Conservation (phyloP, 169 alveolate genomes). For the Haemoproteus tartakovskyi region DNA sequence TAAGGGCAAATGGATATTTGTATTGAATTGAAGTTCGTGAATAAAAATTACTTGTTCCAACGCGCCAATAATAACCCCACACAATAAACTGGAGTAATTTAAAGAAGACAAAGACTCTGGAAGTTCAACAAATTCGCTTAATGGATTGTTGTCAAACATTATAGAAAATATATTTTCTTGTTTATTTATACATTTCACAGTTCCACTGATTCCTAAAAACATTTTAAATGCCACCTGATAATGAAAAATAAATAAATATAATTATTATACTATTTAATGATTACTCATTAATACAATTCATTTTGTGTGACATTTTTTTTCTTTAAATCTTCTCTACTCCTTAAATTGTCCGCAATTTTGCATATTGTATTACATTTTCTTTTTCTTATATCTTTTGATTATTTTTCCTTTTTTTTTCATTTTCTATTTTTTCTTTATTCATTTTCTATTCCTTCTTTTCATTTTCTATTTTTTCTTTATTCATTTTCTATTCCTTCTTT, state of each 20-base stretch:
- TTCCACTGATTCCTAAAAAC: constrained; percentile 79
- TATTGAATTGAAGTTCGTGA: too few species aligned
- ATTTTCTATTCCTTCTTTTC: not conserved
- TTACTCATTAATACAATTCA: not conserved
- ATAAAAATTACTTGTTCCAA: constrained; percentile 80
- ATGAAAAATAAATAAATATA: not conserved
- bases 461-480: too few species aligned
- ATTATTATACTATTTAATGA: not conserved
- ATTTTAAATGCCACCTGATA: constrained; percentile 77
- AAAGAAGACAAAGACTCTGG: constrained; percentile 73
- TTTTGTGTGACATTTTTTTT: not conserved
- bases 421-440: not conserved
- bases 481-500: too few species aligned
- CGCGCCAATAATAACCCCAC: constrained; percentile 80
- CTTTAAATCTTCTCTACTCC: too few species aligned
- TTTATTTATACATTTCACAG: constrained; percentile 71
- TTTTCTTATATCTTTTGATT: too few species aligned
- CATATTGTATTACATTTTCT: too few species aligned
- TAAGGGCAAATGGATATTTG: too few species aligned
- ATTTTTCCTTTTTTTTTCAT: too few species aligned
- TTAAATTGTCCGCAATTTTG: too few species aligned
- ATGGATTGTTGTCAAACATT: constrained; percentile 74
- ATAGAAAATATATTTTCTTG: constrained; percentile 71
- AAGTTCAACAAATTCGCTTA: constrained; percentile 78
- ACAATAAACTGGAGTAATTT: constrained; percentile 72